Conservation (phyloP, 2,329 filamentous ascomycete species). For the Ophiostoma ulmi region DNA sequence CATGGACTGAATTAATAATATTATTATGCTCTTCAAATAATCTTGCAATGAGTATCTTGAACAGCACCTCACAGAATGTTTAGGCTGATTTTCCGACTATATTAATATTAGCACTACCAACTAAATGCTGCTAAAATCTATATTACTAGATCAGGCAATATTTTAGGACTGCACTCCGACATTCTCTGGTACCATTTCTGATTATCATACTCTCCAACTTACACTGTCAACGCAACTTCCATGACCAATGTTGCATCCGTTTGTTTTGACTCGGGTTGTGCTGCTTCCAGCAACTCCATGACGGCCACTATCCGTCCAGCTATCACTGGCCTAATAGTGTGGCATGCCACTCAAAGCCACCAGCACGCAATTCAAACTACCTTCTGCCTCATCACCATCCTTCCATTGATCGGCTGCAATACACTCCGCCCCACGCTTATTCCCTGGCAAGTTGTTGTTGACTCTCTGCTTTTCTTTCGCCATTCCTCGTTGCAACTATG, state of each 20-base stretch:
- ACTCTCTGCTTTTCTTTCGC: not conserved
- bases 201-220: not conserved
- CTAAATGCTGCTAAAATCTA: not conserved
- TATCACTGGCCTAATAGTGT: too few relatives aligned
- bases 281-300: not conserved
- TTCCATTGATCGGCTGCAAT: not conserved
- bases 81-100: not conserved
- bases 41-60: not conserved
- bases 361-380: slow-evolving; percentile 92
- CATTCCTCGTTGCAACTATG: not conserved
- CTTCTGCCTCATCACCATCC: slow-evolving; percentile 52
- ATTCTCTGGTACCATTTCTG: not conserved
- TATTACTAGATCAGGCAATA: not conserved
- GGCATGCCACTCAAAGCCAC: slow-evolving; percentile 34
- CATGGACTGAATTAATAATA: not conserved
- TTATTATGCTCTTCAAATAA: not conserved
- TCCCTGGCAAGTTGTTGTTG: not conserved
- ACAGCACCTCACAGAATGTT: not conserved
- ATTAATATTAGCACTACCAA: not conserved
- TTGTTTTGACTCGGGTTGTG: not conserved
- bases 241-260: not conserved
- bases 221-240: not conserved
- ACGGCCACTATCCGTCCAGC: not conserved
- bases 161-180: not conserved
- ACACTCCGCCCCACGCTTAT: not conserved